phyloP scores from a whole-genome alignment of 75 land plant species.

The Picea glauca region DNA sequence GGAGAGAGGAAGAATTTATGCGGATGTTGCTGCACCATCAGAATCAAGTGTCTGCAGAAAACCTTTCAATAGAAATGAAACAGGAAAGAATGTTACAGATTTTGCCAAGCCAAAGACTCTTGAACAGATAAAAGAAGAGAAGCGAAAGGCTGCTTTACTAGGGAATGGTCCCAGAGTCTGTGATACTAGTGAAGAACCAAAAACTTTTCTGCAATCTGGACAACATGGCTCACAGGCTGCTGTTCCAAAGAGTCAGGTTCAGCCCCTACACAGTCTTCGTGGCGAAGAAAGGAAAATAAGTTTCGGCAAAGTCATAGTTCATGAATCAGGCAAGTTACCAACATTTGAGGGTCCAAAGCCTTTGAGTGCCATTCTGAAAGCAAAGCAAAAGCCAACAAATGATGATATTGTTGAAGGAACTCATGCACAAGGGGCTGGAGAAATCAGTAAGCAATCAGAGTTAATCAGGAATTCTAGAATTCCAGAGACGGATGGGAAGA shows the following conservation, averaged over 20 bases:
- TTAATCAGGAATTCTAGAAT: neutral
- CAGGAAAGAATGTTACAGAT: slow-evolving; percentile 5
- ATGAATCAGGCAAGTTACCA: slow-evolving; percentile 3
- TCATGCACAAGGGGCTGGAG: neutral
- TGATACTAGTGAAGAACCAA: neutral
- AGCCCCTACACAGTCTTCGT: neutral
- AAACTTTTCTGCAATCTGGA: neutral
- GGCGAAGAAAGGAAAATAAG: slow-evolving; percentile 8
- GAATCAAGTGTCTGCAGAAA: slow-evolving; percentile 1
- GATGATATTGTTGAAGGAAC: neutral
- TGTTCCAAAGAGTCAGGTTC: neutral
- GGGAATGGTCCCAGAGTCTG: neutral
- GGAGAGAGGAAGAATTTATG: slow-evolving; percentile 13
- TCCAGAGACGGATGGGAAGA: neutral
- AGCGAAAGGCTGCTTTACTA: slow-evolving; percentile 1
- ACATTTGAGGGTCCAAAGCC: slow-evolving; percentile 14
- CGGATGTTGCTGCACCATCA: neutral
- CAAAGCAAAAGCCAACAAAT: slow-evolving; percentile 8
- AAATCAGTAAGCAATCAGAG: neutral
- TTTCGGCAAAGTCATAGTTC: neutral
- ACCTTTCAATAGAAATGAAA: neutral
- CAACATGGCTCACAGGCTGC: neutral
- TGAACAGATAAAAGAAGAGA: slow-evolving; percentile 11
- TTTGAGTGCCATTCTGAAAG: slow-evolving; percentile 9
- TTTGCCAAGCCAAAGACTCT: slow-evolving; percentile 14